Percentiles rank a stretch among this genome's conserved stretches.
Conservation (phyloP, 2,329 filamentous ascomycete species). For the Scytalidium lignicola region DNA sequence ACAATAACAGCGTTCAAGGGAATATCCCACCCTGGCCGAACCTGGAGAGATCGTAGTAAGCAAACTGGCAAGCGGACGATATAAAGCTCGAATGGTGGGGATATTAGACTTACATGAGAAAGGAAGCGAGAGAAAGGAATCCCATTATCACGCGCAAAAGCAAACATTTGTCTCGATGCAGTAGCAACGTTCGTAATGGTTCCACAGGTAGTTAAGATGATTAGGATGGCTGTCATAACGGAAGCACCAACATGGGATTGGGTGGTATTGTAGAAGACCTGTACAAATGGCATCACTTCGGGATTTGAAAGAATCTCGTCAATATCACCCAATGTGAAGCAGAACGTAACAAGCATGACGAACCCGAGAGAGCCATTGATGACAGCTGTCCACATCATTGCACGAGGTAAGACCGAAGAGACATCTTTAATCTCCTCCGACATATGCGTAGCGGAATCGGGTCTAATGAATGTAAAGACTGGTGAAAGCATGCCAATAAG, state of each 20-base stretch:
- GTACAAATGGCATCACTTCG: slow-evolving; percentile 43
- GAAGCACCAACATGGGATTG: slow-evolving; percentile 37
- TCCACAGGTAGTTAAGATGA: slow-evolving; percentile 31
- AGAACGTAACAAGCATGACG: slow-evolving; percentile 28
- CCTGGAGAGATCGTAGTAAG: slow-evolving; percentile 12
- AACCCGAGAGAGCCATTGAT: slow-evolving; percentile 43
- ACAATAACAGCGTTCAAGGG: slow-evolving; percentile 31
- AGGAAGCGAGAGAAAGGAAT: slow-evolving; percentile 34
- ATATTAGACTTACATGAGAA: slow-evolving; percentile 23
- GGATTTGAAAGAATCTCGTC: slow-evolving; percentile 31
- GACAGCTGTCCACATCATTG: slow-evolving; percentile 39
- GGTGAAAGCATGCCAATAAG: slow-evolving; percentile 32
- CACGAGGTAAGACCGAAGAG: slow-evolving; percentile 37
- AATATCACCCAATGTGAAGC: slow-evolving; percentile 30
- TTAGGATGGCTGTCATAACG: slow-evolving; percentile 39
- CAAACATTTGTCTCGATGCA: slow-evolving; percentile 32
- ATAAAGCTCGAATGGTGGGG: background rate
- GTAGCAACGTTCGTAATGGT: slow-evolving; percentile 30
- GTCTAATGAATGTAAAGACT: slow-evolving; percentile 18
- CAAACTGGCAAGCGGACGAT: background rate
- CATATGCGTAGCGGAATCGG: slow-evolving; percentile 28
- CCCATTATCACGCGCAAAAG: slow-evolving; percentile 38
- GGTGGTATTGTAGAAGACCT: slow-evolving; percentile 43
- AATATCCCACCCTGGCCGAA: slow-evolving; percentile 31
- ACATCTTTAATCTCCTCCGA: slow-evolving; percentile 44